Conservation (phyloP, 2,329 filamentous ascomycete species). For the Dryadomyces quercivorus region DNA sequence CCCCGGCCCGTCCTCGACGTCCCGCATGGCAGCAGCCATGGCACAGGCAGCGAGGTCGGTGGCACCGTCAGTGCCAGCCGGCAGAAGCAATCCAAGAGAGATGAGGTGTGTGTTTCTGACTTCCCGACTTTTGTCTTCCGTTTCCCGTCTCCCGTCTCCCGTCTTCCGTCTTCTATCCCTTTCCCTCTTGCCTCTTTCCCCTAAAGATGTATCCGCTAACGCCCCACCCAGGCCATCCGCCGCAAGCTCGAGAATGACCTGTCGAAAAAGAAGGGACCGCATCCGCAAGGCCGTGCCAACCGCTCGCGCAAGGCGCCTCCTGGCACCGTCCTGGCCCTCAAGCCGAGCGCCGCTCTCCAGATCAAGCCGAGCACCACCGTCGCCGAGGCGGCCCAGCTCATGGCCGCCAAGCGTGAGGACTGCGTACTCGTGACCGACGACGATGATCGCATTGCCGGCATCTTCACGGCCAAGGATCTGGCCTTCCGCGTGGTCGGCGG, state of each 20-base stretch:
- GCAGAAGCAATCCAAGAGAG: constrained; percentile 91
- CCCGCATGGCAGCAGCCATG: constrained; percentile 21
- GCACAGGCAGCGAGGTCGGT: constrained; percentile 37
- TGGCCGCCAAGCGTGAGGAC: constrained; percentile 97
- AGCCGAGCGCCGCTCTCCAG: constrained; percentile 89
- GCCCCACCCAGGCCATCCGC: constrained; percentile 65
- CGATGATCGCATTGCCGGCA: constrained; percentile 93
- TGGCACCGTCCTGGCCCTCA: constrained; percentile 87
- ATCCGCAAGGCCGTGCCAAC: constrained; percentile 61
- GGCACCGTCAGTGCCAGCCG: constrained; percentile 78
- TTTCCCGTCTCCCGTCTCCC: not conserved
- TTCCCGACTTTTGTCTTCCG: constrained; percentile 1
- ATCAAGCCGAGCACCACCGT: constrained; percentile 94
- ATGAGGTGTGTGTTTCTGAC: constrained; percentile 62
- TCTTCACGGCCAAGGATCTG: constrained; percentile 97
- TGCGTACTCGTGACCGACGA: constrained; percentile 97
- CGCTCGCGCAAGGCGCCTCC: constrained; percentile 88
- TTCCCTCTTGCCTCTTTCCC: not conserved
- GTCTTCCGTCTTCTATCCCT: not conserved
- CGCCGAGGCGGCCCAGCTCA: constrained; percentile 90
- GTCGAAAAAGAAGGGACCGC: constrained; percentile 81
- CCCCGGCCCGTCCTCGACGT: constrained; percentile 58
- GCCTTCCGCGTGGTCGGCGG: constrained; percentile 92
- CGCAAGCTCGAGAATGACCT: constrained; percentile 94
- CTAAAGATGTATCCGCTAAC: constrained; percentile 17